A percentile compares a stretch with the other conserved stretches of the same genome.
These are phyloP conservation scores for Lachancea quebecensis DNA, from an alignment of 805 yeast species.

Conservation along the genomic window DNA sequence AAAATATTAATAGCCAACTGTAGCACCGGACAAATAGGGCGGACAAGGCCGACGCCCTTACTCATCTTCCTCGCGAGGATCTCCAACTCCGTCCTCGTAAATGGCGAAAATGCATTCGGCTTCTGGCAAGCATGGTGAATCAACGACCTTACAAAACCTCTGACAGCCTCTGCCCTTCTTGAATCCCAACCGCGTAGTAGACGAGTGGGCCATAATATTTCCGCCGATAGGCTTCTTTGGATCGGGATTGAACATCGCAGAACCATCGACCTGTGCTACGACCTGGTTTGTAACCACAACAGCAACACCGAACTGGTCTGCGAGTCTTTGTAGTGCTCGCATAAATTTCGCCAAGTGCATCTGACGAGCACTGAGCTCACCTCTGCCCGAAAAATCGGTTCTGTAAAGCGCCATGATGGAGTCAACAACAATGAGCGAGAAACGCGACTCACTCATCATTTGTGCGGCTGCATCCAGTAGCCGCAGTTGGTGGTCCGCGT, in stretches of 20 bases:
- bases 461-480: conserved; percentile 84
- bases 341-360: conserved; percentile 88
- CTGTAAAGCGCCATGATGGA: conserved; percentile 95
- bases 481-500: conserved; percentile 91
- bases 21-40: no score
- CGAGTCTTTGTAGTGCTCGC: conserved; percentile 85
- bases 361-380: conserved; percentile 92
- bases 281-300: conserved; percentile 95
- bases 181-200: conserved; percentile 86
- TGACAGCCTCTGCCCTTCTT: conserved; percentile 89
- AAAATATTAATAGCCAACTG: no score
- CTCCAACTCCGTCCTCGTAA: conserved; percentile 95
- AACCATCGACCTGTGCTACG: conserved; percentile 94
- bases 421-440: conserved; percentile 87
- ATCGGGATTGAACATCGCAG: conserved; percentile 77
- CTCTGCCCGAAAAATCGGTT: conserved; percentile 92
- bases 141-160: conserved; percentile 90
- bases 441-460: conserved; percentile 93
- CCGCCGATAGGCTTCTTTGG: conserved; percentile 99
- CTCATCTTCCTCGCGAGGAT: conserved; percentile 77
- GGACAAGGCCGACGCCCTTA: conserved; percentile 11
- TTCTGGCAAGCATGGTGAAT: conserved; percentile 95
- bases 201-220: conserved; percentile 92
- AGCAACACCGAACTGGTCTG: conserved; percentile 97
- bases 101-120: conserved; percentile 92